These are phyloP conservation scores for Ustulina deusta DNA, from an alignment of 2,329 filamentous ascomycete species.

Conservation along the genomic window DNA sequence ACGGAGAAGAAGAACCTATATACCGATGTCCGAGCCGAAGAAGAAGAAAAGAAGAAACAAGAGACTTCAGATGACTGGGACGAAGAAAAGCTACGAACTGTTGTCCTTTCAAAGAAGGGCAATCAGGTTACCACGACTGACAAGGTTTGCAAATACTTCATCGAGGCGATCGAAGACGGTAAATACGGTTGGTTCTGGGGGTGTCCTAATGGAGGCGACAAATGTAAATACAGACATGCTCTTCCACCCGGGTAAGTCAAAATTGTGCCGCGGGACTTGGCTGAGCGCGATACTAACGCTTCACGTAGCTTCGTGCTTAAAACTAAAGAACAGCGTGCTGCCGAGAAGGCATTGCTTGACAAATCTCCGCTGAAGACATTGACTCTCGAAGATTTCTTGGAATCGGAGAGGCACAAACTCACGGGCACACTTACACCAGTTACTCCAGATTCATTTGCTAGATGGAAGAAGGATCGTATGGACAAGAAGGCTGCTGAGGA, in stretches of 20 bases:
- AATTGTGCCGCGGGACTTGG: neutral
- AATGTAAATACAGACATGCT: constrained; percentile 98
- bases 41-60: constrained; percentile 82
- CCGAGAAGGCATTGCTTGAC: constrained; percentile 94
- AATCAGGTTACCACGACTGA: constrained; percentile 96
- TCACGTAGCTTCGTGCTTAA: constrained; percentile 86
- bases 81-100: constrained; percentile 91
- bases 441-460: constrained; percentile 90
- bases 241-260: constrained; percentile 87
- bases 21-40: constrained; percentile 80
- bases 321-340: constrained; percentile 95
- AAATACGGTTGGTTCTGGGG: constrained; percentile 99
- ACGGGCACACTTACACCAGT: constrained; percentile 93
- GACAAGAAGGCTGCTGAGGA: constrained; percentile 97
- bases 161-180: constrained; percentile 95
- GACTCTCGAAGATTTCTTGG: constrained; percentile 96
- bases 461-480: constrained; percentile 95
- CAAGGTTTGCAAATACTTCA: constrained; percentile 99
- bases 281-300: constrained; percentile 41
- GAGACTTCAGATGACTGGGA: constrained; percentile 98
- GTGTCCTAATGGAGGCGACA: constrained; percentile 95
- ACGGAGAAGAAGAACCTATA: constrained; percentile 93
- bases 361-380: constrained; percentile 95
- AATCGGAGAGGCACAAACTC: constrained; percentile 95
- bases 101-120: constrained; percentile 95